Base-by-base conservation (phyloP, 805 yeast genomes). In the Saccharomycopsis vini region DNA sequence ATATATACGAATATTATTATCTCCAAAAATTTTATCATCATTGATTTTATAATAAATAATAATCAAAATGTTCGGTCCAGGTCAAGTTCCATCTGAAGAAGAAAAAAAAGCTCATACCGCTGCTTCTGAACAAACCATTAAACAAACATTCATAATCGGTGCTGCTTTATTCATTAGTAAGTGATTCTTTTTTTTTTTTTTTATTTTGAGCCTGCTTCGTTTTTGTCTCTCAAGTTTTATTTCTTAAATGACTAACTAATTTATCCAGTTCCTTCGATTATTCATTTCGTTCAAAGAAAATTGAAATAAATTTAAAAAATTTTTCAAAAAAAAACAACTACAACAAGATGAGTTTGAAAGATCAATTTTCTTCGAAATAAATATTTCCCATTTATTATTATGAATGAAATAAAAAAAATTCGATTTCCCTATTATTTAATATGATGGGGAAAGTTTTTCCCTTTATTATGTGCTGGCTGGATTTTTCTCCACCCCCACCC, bases 21-120 rank as follows among this genome's bases (percentile, higher is more conserved):
- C n/a, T n/a, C n/a, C n/a, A n/a, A n/a, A n/a, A n/a, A n/a, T n/a
- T n/a, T n/a, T n/a, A n/a, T n/a, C n/a, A n/a, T n/a, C n/a, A n/a
- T n/a, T n/a, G n/a, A n/a, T n/a, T n/a, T n/a, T n/a, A n/a, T n/a
- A n/a, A n/a, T 24, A 24, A 24, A 24, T 12, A 24, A 12, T 7
- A 24, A 32, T 9, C 38, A 40, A 36, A 31, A 48, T 48, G 51
- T 45, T 48, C 32, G 49, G 46, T 38, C 45, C 43, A 21, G 46
- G 46, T 33, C 39, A 43, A 29, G 44, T 38, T 40, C 51, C 51
- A 18, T 39, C 47, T 31, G 47, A 48, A 22, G 49, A 45, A 42
- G 51, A 48, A 38, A 48, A 45, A 21, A 39, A 45, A 21, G 22
- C 37, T 7, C 49, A 43, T 32, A 43, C 43, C 21, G 41, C 30